Percentiles rank a stretch among this genome's conserved stretches.
These are phyloP conservation scores for Starmerella vitae DNA, from an alignment of 805 yeast species.

Conservation along the genomic window DNA sequence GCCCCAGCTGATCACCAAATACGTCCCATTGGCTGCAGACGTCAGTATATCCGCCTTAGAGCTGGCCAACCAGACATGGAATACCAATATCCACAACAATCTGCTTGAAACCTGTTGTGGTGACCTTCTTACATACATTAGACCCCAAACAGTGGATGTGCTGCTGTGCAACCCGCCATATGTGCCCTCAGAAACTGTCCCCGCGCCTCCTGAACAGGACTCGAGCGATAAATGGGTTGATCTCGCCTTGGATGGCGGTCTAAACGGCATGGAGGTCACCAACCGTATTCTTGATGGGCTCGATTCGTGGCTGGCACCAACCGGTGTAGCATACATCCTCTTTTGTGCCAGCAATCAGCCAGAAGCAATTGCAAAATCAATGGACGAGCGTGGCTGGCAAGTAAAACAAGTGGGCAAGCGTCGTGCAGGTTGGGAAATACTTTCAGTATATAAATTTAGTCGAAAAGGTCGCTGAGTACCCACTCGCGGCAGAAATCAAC, in stretches of 20 bases:
- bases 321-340: slow-evolving; percentile 73
- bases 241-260: slow-evolving; percentile 80
- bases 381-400: slow-evolving; percentile 42
- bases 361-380: slow-evolving; percentile 36
- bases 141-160: slow-evolving; percentile 43
- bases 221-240: slow-evolving; percentile 65
- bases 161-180: slow-evolving; percentile 91
- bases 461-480: slow-evolving; percentile 42
- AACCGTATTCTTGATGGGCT: slow-evolving; percentile 44
- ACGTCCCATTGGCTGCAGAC: slow-evolving; percentile 55
- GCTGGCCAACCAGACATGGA: slow-evolving; percentile 36
- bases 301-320: slow-evolving; percentile 36
- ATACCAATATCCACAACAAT: slow-evolving; percentile 25
- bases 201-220: slow-evolving; percentile 36
- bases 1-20: slow-evolving; percentile 40
- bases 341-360: slow-evolving; percentile 91
- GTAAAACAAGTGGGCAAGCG: slow-evolving; percentile 44
- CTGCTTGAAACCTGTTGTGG: slow-evolving; percentile 47
- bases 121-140: slow-evolving; percentile 29
- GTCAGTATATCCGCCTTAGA: slow-evolving; percentile 64
- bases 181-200: slow-evolving; percentile 75
- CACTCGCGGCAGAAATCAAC: slow-evolving; percentile 40
- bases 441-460: slow-evolving; percentile 55
- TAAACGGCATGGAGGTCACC: slow-evolving; percentile 81
- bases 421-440: slow-evolving; percentile 93